These are phyloP conservation scores for Baeospora myosura DNA, from an alignment of 1,284 basidiomycete species.

Conservation along the genomic window DNA sequence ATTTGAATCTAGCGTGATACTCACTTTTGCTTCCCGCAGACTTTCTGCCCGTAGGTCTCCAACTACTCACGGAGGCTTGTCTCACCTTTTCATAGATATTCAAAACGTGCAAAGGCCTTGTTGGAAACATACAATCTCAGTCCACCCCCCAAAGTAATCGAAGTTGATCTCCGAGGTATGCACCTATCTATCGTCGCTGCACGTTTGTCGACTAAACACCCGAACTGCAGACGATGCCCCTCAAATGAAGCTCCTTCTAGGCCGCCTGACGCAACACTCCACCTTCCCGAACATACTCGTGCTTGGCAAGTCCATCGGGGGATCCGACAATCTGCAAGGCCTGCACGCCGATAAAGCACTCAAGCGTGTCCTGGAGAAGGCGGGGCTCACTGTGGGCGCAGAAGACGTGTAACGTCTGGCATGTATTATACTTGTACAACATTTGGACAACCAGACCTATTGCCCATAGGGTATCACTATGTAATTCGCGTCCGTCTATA, in stretches of 20 bases:
- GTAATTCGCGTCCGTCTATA: no score
- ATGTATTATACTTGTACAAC: no score
- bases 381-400: conserved; percentile 2
- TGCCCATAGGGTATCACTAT: no score
- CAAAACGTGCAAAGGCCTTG: conserved; percentile 61
- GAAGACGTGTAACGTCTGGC: no score
- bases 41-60: conserved; percentile 64
- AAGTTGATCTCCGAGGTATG: conserved; percentile 67
- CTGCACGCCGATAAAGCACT: conserved; percentile 44
- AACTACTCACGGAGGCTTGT: not conserved
- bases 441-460: no score
- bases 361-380: conserved; percentile 30
- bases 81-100: conserved; percentile 41
- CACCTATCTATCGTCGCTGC: conserved; percentile 6
- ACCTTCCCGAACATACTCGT: conserved; percentile 77
- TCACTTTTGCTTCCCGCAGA: conserved; percentile 26
- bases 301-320: conserved; percentile 61
- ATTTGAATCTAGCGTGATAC: not conserved
- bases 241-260: conserved; percentile 58
- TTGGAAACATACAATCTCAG: conserved; percentile 57
- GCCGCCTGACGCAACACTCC: conserved; percentile 53
- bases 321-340: conserved; percentile 54
- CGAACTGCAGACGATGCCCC: conserved; percentile 45
- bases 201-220: no score
- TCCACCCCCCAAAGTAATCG: conserved; percentile 65